Base-by-base conservation (phyloP, 169 alveolate genomes). In the Plasmodium yoelii region DNA sequence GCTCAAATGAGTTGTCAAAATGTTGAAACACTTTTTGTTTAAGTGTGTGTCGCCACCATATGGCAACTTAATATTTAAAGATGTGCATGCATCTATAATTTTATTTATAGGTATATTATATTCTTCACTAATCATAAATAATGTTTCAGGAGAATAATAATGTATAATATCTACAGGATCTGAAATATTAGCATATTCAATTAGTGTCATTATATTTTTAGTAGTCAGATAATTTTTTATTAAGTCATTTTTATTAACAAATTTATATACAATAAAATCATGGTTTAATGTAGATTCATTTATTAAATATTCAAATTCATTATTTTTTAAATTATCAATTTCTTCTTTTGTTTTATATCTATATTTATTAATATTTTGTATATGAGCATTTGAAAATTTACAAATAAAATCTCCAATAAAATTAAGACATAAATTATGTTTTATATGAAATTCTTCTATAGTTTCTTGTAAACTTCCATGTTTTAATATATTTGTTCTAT, bases 61-160 rank as follows among this genome's bases (percentile, higher is more conserved):
- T n/a, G 87, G 88, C 13, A 74, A 55, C 15, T 51, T 61, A 5
- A 82, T 82, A 46, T 82, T 67, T 18, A 82, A 28, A 1, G 34
- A 19, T 15, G 90, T 82, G 13, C 90, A 82, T 8, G 86, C 61
- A 10, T 82, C 90, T 4, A 82, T 82, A 22, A 82, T 28, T 18
- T 61, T 28, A 39, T 82, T 61, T 55, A 82, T 70, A 34, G 90
- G 26, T 12, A 82, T 67, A 5, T 61, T 61, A 18, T 82, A 82
- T n/a, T 82, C 90, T 28, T 82, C 82, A 34, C 90, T 82, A 44
- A 82, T 13, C 90, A 82, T 82, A 56, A 39, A 82, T n/a, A 82
- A 55, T 0, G 56, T 82, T 60, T 82, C 90, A 13, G 90, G 90
- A 1, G 84, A 49, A 24, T 82, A 82, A 82, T 67, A 82, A 51